phyloP scores from a whole-genome alignment of 2,329 filamentous ascomycete species.

The Colletotrichum horii region DNA sequence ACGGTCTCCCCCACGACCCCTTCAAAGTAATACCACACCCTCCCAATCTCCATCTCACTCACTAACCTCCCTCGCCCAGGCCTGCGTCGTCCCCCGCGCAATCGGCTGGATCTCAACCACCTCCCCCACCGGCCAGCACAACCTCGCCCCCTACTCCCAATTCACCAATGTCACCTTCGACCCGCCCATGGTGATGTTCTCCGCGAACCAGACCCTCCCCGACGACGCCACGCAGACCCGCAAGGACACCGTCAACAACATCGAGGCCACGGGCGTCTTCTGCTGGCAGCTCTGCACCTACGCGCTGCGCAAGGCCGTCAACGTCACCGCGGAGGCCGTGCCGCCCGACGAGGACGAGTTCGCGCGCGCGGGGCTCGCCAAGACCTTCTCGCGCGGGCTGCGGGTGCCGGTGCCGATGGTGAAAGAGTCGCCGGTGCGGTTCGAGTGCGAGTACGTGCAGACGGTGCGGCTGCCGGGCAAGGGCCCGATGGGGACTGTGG shows the following conservation, averaged over 20 bases:
- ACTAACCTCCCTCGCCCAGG: neutral
- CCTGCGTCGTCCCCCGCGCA: neutral
- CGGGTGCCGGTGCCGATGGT: neutral
- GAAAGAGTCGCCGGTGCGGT: neutral
- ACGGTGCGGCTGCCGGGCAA: conserved; percentile 1
- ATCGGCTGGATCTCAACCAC: conserved; percentile 5
- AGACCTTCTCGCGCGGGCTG: neutral
- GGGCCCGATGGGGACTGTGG: neutral
- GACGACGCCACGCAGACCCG: neutral
- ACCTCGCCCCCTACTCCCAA: neutral
- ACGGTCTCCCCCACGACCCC: neutral
- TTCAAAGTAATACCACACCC: neutral
- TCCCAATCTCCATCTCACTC: neutral
- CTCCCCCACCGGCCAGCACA: neutral
- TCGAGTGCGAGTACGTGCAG: conserved; percentile 7
- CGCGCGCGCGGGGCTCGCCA: neutral
- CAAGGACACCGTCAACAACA: conserved; percentile 4
- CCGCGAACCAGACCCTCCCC: neutral
- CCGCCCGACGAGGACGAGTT: neutral
- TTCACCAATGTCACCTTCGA: conserved; percentile 7
- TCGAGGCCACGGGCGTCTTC: neutral
- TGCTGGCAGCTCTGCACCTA: conserved; percentile 4
- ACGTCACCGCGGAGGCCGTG: neutral
- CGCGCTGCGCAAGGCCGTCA: neutral
- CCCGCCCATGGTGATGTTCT: conserved; percentile 7